Evolutionary conservation across 164 flowering plant species (phyloP).

Genomic region (Tetrastigma voinierianum): DNA sequence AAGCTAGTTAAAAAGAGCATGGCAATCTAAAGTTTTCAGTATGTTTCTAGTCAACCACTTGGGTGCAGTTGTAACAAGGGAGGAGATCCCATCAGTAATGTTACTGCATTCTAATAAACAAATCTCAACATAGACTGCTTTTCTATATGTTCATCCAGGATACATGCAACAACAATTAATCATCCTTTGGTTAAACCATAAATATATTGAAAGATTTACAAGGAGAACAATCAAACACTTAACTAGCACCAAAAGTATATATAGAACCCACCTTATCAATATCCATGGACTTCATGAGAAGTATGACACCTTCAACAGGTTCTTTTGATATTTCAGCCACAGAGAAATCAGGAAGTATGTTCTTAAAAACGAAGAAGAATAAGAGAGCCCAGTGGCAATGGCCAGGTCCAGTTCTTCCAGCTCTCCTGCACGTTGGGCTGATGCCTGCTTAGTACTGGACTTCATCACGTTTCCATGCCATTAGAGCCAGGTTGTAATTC

Average conservation of each 20-base stretch:
- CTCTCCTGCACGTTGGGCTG: conserved; percentile 97
- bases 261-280: conserved; percentile 61
- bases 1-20: no score
- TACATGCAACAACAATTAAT: neutral
- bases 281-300: conserved; percentile 88
- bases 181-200: neutral
- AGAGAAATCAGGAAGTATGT: conserved; percentile 71
- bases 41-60: no score
- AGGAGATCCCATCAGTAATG: no score
- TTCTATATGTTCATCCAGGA: neutral
- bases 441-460: conserved; percentile 97
- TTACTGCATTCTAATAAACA: no score
- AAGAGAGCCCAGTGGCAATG: conserved; percentile 93
- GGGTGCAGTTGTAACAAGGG: no score
- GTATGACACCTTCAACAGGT: conserved; percentile 91
- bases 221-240: neutral
- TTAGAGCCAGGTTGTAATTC: conserved; percentile 61
- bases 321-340: conserved; percentile 77
- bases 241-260: neutral
- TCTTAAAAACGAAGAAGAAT: conserved; percentile 82
- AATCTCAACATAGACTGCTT: no score
- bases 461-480: conserved; percentile 89
- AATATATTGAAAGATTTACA: neutral
- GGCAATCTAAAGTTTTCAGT: no score
- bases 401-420: conserved; percentile 99